A percentile compares a stretch with the other conserved stretches of the same genome.
phyloP scores from a whole-genome alignment of 1,139 yeast genomes.

The Suhomyces atakaporum region DNA sequence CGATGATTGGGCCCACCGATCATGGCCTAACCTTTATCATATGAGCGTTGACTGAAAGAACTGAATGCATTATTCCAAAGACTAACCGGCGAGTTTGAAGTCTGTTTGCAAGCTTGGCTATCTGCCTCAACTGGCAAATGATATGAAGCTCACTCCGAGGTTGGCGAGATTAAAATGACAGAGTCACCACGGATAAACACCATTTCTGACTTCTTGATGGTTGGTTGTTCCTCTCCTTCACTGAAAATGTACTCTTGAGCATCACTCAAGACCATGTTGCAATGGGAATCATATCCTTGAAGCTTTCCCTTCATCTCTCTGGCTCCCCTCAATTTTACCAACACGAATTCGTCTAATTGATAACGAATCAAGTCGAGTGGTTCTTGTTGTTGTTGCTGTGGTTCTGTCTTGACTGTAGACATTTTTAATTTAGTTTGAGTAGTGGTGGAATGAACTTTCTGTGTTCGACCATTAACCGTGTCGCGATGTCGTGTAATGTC shows the following conservation, averaged over 20 bases:
- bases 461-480: slow-evolving; percentile 2
- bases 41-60: too few relatives aligned
- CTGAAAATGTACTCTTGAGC: slow-evolving; percentile 81
- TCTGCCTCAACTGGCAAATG: too few relatives aligned
- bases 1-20: too few relatives aligned
- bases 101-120: too few relatives aligned
- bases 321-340: slow-evolving; percentile 93
- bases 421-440: too few relatives aligned
- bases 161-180: slow-evolving; percentile 73
- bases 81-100: too few relatives aligned
- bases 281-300: slow-evolving; percentile 95
- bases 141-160: slow-evolving; percentile 20
- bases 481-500: slow-evolving; percentile 11
- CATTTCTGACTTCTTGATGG: slow-evolving; percentile 72
- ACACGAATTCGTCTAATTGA: slow-evolving; percentile 83
- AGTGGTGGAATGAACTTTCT: too few relatives aligned
- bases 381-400: slow-evolving; percentile 44
- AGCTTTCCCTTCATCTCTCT: slow-evolving; percentile 88
- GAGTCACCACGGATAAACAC: slow-evolving; percentile 96
- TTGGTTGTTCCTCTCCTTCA: slow-evolving; percentile 49
- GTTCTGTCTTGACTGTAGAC: slow-evolving; percentile 37
- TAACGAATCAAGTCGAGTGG: slow-evolving; percentile 89
- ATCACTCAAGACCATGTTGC: slow-evolving; percentile 93
- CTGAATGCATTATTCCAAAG: neutral
- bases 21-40: neutral